Conservation (phyloP, 169 alveolate species). For the Ichthyophthirius multifiliis region DNA sequence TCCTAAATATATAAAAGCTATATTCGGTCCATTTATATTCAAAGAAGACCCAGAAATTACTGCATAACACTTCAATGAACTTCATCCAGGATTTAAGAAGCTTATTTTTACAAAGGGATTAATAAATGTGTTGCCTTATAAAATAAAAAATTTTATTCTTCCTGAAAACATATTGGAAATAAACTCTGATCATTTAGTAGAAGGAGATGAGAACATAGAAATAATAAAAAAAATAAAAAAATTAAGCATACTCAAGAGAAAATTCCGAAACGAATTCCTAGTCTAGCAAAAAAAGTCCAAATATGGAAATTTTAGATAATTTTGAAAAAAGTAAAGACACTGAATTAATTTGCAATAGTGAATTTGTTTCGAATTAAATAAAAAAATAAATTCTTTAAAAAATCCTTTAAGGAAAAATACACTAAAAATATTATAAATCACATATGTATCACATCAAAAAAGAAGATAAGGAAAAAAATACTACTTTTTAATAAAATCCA, state of each 20-base stretch:
- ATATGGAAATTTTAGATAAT: no score
- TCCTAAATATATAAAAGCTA: neutral
- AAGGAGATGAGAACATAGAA: neutral
- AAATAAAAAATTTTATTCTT: neutral
- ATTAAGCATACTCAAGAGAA: neutral
- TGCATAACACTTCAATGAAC: neutral
- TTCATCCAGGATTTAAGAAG: neutral
- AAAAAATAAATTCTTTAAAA: neutral
- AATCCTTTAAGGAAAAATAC: neutral
- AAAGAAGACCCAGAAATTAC: neutral
- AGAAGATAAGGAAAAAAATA: neutral
- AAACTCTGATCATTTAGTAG: neutral
- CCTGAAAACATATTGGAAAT: neutral
- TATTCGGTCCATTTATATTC: neutral
- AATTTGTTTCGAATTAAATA: neutral
- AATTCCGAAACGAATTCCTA: neutral
- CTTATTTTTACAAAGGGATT: neutral
- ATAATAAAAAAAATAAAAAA: neutral
- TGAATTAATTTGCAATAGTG: neutral
- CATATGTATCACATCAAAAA: neutral
- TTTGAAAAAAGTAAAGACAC: neutral
- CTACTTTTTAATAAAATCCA: neutral
- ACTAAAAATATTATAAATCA: neutral
- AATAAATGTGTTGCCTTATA: neutral
- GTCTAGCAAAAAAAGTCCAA: neutral